Base-by-base conservation (phyloP, 2,329 filamentous ascomycete species). In the Acrodontium crateriforme region DNA sequence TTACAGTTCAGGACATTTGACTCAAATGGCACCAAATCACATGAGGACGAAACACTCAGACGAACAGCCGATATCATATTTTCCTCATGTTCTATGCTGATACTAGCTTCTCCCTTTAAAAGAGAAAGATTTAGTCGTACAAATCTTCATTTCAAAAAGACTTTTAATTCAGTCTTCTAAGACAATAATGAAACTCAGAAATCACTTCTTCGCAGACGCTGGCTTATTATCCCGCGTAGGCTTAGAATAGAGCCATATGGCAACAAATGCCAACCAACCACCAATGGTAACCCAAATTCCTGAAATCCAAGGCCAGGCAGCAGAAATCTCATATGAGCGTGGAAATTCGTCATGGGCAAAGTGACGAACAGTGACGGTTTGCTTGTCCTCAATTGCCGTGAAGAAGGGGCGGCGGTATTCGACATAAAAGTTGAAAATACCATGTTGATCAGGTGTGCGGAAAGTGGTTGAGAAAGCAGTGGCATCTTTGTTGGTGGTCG, bases 321-420 rank as follows among this genome's bases (percentile, higher is more conserved):
- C 85, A 36, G 71, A 81, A 52, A 98, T 98, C 50, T 69, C 72
- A 62, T 74, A 95, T 55, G 81, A 91, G 46, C 89, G 71, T 17
- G 84, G 81, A 71, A 80, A 98, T 64, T 98, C 89, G 54, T 98
- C 77, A 64, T 98, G 89, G 6, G 89, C 89, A 59, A 93, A 89
- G 63, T 98, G 89, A 25, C 89, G 73, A 17, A 98, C 83, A 1
- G 85, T 92, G 29, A 95, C 85, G 13, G 87, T 89, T 44, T 76
- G 71, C 72, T 95, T 95, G 64, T 94, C 84, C 52, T 94, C 85
- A 29, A 98, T 54, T 53, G 75, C 78, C 47, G 74, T 89, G 43
- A 92, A 60, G 65, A 94, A 92, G 1, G 87, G 84, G 5, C 89
- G 75, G 66, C 92, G 92, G 69, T 95, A 94, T 67, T 94, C 92